phyloP scores from a whole-genome alignment of 129 eudicot genomes.

The Tanacetum coccineum region DNA sequence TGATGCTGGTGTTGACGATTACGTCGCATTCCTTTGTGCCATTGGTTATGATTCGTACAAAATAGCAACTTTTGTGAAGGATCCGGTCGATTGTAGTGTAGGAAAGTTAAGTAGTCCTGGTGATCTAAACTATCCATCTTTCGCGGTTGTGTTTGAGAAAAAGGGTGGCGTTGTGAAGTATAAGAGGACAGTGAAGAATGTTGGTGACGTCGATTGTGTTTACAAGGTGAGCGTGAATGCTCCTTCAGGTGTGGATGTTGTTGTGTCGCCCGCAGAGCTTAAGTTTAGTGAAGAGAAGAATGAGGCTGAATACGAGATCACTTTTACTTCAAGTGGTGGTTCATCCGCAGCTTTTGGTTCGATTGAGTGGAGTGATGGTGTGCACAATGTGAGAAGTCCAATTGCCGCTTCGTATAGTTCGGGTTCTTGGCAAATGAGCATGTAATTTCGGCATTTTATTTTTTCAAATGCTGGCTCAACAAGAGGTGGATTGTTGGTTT shows the following conservation, averaged over 20 bases:
- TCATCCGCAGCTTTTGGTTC: conserved; percentile 59
- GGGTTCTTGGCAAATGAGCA: conserved; percentile 25
- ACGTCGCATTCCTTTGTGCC: conserved; percentile 71
- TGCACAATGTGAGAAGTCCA: conserved; percentile 82
- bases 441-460: conserved; percentile 20
- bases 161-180: conserved; percentile 51
- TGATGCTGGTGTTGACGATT: conserved; percentile 53
- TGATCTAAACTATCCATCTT: conserved; percentile 77
- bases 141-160: conserved; percentile 58
- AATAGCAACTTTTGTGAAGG: conserved; percentile 56
- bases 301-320: conserved; percentile 58
- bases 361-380: conserved; percentile 79
- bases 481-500: background rate
- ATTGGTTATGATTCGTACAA: conserved; percentile 66
- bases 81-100: conserved; percentile 58
- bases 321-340: conserved; percentile 35
- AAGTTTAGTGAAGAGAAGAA: conserved; percentile 47
- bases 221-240: conserved; percentile 65
- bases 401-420: conserved; percentile 60
- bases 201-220: conserved; percentile 48
- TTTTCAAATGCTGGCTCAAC: conserved; percentile 7
- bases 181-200: conserved; percentile 69
- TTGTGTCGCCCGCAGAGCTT: conserved; percentile 64
- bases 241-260: conserved; percentile 65
- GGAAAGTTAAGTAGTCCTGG: conserved; percentile 52